These are phyloP conservation scores for Clonostachys chloroleuca DNA, from an alignment of 2,329 filamentous ascomycete genomes.

Conservation along the genomic window DNA sequence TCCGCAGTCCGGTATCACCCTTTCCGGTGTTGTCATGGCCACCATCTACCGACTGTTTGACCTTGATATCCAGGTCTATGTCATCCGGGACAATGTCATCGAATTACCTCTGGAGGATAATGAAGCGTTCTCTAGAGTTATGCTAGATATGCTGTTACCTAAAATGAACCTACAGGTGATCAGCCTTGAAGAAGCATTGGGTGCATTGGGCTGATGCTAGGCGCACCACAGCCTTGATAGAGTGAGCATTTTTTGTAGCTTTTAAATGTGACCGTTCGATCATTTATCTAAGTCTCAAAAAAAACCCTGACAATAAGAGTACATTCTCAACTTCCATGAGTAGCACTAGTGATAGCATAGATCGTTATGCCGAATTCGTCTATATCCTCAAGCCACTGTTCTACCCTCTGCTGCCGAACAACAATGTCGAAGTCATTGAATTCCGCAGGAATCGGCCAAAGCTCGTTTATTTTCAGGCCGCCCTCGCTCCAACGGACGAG, in stretches of 20 bases:
- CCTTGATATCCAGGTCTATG: constrained; percentile 34
- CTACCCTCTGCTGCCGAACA: constrained; percentile 29
- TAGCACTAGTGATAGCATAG: constrained; percentile 40
- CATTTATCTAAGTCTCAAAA: too few relatives aligned
- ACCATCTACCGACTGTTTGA: constrained; percentile 36
- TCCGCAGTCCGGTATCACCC: constrained; percentile 27
- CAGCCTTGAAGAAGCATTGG: constrained; percentile 2
- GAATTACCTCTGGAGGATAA: constrained; percentile 5
- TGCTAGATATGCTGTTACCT: background rate
- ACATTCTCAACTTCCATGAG: constrained; percentile 20
- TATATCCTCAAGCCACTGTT: constrained; percentile 41
- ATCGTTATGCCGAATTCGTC: constrained; percentile 52
- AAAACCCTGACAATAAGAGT: too few relatives aligned
- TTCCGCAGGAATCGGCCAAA: constrained; percentile 32
- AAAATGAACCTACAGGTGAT: constrained; percentile 5
- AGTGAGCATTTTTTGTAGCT: too few relatives aligned
- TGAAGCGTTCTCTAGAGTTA: background rate
- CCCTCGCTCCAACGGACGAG: constrained; percentile 34
- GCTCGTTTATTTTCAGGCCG: constrained; percentile 39
- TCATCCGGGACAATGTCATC: constrained; percentile 26
- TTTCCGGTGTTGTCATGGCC: constrained; percentile 33
- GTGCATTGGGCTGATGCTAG: constrained; percentile 1
- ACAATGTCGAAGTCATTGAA: constrained; percentile 19
- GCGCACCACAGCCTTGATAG: too few relatives aligned
- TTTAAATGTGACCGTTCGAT: too few relatives aligned